These are phyloP conservation scores for Cytospora chrysosperma DNA, from an alignment of 2,329 filamentous ascomycete genomes.

Conservation along the genomic window DNA sequence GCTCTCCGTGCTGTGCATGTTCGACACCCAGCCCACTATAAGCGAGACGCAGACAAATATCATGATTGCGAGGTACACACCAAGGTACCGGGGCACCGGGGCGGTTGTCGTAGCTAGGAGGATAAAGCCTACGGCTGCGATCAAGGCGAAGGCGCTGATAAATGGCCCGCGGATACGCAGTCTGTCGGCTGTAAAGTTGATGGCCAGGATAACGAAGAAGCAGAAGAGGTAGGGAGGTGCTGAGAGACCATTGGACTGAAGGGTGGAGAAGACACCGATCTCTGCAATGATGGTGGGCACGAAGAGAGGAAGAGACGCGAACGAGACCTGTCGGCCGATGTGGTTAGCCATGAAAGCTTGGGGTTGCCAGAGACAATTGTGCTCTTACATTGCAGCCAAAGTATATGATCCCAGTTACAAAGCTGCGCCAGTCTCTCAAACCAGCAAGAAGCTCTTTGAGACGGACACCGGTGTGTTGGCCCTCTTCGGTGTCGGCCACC, in stretches of 20 bases:
- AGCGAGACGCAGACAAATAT: conserved; percentile 39
- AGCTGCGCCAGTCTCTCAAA: conserved; percentile 28
- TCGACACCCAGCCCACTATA: conserved; percentile 38
- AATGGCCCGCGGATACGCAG: conserved; percentile 40
- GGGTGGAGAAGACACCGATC: conserved; percentile 34
- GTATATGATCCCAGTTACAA: conserved; percentile 37
- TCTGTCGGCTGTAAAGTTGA: conserved; percentile 38
- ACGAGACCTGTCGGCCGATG: conserved; percentile 26
- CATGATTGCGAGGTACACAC: conserved; percentile 38
- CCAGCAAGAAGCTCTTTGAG: conserved; percentile 25
- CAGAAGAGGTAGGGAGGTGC: conserved; percentile 42
- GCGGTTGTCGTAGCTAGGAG: conserved; percentile 37
- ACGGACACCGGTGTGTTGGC: conserved; percentile 25
- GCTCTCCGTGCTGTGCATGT: conserved; percentile 37
- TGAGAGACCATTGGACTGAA: conserved; percentile 38
- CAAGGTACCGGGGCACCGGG: conserved; percentile 37
- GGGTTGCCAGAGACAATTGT: neutral
- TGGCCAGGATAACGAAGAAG: conserved; percentile 38
- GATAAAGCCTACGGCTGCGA: conserved; percentile 41
- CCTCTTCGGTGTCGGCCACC: conserved; percentile 25
- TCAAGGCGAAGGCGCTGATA: conserved; percentile 34
- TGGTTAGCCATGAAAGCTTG: neutral
- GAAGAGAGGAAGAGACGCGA: conserved; percentile 34
- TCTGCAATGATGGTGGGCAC: conserved; percentile 36
- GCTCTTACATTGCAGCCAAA: conserved; percentile 31